Evolutionary conservation across 495 filamentous ascomycete genomes (phyloP).

Genomic region (Chlorociboria aeruginascens): DNA sequence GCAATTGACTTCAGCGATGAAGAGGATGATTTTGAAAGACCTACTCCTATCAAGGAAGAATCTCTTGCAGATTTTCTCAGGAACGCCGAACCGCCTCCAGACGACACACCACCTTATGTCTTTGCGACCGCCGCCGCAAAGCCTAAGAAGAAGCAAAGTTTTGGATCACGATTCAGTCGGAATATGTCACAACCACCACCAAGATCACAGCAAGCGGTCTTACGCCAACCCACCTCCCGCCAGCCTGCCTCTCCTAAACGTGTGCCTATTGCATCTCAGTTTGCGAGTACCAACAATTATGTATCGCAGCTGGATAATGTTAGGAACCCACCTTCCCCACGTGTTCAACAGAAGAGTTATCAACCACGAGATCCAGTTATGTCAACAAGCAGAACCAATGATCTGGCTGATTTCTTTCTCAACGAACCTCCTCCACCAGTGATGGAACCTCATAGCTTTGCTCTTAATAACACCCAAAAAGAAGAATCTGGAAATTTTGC

Average conservation of each 20-base stretch:
- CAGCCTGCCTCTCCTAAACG: constrained; percentile 1
- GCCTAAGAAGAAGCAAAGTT: constrained; percentile 47
- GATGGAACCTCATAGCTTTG: constrained; percentile 14
- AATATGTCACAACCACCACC: constrained; percentile 15
- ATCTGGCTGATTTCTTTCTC: constrained; percentile 72
- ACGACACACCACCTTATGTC: constrained; percentile 19
- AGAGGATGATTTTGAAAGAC: constrained; percentile 43
- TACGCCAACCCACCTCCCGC: not conserved
- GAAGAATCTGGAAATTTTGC: constrained; percentile 17
- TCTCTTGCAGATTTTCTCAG: constrained; percentile 83
- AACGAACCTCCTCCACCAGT: constrained; percentile 58
- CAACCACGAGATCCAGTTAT: constrained; percentile 38
- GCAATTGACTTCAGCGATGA: constrained; percentile 81
- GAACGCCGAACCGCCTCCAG: constrained; percentile 62
- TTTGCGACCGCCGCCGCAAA: constrained; percentile 12
- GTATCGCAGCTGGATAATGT: constrained; percentile 16
- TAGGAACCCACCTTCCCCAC: constrained; percentile 4
- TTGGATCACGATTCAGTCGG: constrained; percentile 53
- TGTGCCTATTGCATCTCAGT: constrained; percentile 18
- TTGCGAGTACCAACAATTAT: constrained; percentile 19
- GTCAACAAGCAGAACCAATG: constrained; percentile 36
- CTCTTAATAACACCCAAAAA: constrained; percentile 11
- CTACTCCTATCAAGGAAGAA: constrained; percentile 42
- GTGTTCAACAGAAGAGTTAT: constrained; percentile 39
- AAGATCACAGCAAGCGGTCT: constrained; percentile 1